Percentiles rank a stretch among this genome's conserved stretches.
phyloP scores from a whole-genome alignment of 106 monocot genomes.

The Dioscorea zingiberensis region DNA sequence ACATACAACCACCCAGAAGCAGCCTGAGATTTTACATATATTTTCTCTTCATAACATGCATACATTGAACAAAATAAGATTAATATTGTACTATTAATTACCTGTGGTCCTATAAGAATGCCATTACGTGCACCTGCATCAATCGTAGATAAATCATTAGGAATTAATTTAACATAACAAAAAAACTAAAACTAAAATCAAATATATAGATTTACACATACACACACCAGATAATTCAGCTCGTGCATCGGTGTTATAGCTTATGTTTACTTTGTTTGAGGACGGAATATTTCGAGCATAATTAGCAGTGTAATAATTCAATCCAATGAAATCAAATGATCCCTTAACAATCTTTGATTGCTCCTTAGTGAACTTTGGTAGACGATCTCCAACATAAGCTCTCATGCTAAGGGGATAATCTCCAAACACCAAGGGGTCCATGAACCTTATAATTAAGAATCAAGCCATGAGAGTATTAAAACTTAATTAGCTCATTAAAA shows the following conservation, averaged over 20 bases:
- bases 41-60: not conserved
- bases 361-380: slow-evolving; percentile 29
- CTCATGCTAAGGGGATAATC: slow-evolving; percentile 38
- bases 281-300: slow-evolving; percentile 7
- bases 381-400: slow-evolving; percentile 12
- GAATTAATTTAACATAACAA: not conserved
- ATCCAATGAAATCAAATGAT: slow-evolving; percentile 36
- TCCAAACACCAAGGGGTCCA: slow-evolving; percentile 35
- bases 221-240: slow-evolving; percentile 14
- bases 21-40: slow-evolving; percentile 17
- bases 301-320: slow-evolving; percentile 35
- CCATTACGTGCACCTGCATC: slow-evolving; percentile 16
- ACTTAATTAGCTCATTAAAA: not conserved
- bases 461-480: not conserved
- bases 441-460: slow-evolving; percentile 21
- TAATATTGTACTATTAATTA: not conserved
- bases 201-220: no score
- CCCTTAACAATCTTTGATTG: slow-evolving; percentile 25
- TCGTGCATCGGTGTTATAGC: slow-evolving; percentile 12
- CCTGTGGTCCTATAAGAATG: slow-evolving; percentile 30
- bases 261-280: not conserved
- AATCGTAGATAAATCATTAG: not conserved
- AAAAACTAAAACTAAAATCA: not conserved
- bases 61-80: not conserved
- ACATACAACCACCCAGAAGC: slow-evolving; percentile 58